These are phyloP conservation scores for Penicillium cataractarum DNA, from an alignment of 495 filamentous ascomycete genomes.

Conservation along the genomic window DNA sequence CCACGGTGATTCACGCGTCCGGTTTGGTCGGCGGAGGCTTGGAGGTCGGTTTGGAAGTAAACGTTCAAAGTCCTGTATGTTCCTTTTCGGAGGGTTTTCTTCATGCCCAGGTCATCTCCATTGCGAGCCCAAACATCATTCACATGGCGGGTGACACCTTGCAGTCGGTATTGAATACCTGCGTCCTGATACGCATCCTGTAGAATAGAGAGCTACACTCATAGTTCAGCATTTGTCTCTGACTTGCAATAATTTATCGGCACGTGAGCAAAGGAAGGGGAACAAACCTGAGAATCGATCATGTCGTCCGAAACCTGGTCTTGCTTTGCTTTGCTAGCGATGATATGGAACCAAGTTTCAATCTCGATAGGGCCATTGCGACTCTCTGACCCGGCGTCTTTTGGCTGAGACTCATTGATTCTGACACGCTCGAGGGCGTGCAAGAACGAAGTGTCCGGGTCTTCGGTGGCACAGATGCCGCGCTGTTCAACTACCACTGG, in stretches of 20 bases:
- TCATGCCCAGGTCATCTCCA: conserved; percentile 63
- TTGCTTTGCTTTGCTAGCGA: conserved; percentile 41
- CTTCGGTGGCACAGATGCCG: conserved; percentile 44
- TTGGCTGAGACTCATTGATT: conserved; percentile 16
- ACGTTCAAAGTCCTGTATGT: conserved; percentile 54
- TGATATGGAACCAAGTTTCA: conserved; percentile 54
- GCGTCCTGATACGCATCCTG: conserved; percentile 47
- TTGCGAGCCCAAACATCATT: conserved; percentile 72
- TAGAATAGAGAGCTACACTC: conserved; percentile 43
- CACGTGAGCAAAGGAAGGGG: neutral
- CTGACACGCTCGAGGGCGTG: conserved; percentile 33
- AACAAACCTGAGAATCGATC: conserved; percentile 46
- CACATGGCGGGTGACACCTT: conserved; percentile 70
- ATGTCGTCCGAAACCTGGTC: conserved; percentile 42
- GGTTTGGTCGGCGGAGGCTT: conserved; percentile 26
- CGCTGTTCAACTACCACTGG: conserved; percentile 25
- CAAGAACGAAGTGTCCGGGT: conserved; percentile 36
- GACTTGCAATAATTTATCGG: neutral
- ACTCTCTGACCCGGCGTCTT: conserved; percentile 21
- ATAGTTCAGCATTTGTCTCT: neutral
- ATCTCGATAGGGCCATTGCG: conserved; percentile 44
- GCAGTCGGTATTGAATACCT: conserved; percentile 58
- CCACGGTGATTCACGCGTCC: conserved; percentile 22
- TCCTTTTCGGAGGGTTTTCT: conserved; percentile 62
- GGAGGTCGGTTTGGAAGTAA: conserved; percentile 56